Percentiles rank a stretch among this genome's conserved stretches.
Conservation (phyloP, 805 yeast genomes). For the Teunomyces atbi region DNA sequence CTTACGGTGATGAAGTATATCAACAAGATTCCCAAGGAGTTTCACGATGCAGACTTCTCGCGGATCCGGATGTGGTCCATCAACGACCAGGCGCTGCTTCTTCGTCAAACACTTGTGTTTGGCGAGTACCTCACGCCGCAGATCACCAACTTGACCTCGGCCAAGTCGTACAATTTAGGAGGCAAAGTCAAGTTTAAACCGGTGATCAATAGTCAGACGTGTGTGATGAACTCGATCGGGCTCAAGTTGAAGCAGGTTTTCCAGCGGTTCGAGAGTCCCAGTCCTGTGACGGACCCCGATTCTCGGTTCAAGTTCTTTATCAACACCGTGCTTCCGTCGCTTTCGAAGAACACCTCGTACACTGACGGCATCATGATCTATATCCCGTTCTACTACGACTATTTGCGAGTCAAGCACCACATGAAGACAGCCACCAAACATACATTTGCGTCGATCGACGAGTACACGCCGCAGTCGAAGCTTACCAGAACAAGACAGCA, state of each 20-base stretch:
- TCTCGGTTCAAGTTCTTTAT: conserved; percentile 79
- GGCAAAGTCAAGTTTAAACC: conserved; percentile 63
- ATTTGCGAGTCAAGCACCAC: conserved; percentile 71
- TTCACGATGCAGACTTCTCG: conserved; percentile 83
- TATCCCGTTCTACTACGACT: conserved; percentile 86
- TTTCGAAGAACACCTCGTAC: conserved; percentile 56
- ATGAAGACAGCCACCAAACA: conserved; percentile 61
- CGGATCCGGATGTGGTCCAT: conserved; percentile 91
- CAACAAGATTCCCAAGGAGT: conserved; percentile 73
- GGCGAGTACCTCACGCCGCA: conserved; percentile 80
- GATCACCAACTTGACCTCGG: conserved; percentile 57
- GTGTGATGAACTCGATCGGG: conserved; percentile 65
- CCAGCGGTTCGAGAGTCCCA: conserved; percentile 60
- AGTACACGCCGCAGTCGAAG: conserved; percentile 74
- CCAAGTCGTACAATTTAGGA: conserved; percentile 51
- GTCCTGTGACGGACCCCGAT: conserved; percentile 70
- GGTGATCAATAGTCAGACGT: conserved; percentile 40
- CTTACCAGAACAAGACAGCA: conserved; percentile 66
- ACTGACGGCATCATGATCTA: conserved; percentile 77
- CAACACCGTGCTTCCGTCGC: conserved; percentile 69
- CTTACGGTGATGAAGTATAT: conserved; percentile 60
- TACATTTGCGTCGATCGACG: conserved; percentile 72
- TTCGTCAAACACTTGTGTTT: conserved; percentile 79
- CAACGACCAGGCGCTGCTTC: conserved; percentile 69
- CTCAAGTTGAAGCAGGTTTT: conserved; percentile 66